Evolutionary conservation across 768 basidiomycete genomes (phyloP), one percentile per base, ranked within the genome.

Genomic region (Galerina sulciceps): DNA sequence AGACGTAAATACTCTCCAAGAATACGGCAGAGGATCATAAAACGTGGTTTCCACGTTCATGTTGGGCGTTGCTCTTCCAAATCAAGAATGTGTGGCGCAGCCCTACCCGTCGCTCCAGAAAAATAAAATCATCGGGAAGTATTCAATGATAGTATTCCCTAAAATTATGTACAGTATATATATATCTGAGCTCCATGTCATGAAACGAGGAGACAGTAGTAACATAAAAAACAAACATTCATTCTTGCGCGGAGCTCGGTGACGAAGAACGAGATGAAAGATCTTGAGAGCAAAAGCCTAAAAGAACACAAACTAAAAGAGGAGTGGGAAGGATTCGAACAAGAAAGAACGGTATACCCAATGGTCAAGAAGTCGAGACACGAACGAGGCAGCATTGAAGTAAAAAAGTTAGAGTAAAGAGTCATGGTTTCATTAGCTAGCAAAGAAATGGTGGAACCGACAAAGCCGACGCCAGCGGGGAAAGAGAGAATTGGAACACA

Each of bases 91-190:
- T 55, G 54, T 55, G 54, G 54, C 54, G 54, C 54, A 55, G 14
- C 9, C 18, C 15, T 43, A 42, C 13, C n/a, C 4, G 3, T n/a
- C 23, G 15, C 5, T 8, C 2, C 14, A 37, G 35, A 18, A 4
- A 20, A 31, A 13, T 23, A 49, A 6, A 42, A 41, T n/a, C n/a
- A 49, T 38, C 13, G 10, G 6, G 35, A 6, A 35, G 35, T 23
- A 26, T 47, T 15, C 47, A 44, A 40, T 13, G 23, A 38, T 55
- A 38, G 37, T 55, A 46, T 26, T 55, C 44, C 54, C 49, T 23
- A 47, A n/a, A n/a, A 55, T 55, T 55, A 55, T 55, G 54, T 55
- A 55, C 54, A 55, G 20, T 55, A 55, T 45, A 20, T 48, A 55
- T 55, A 55, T 55, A 55, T 22, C 44, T 45, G 26, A 17, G 36